Conservation (phyloP, 108 stramenopile genomes). For the Cyclostephanos invisitatus region DNA sequence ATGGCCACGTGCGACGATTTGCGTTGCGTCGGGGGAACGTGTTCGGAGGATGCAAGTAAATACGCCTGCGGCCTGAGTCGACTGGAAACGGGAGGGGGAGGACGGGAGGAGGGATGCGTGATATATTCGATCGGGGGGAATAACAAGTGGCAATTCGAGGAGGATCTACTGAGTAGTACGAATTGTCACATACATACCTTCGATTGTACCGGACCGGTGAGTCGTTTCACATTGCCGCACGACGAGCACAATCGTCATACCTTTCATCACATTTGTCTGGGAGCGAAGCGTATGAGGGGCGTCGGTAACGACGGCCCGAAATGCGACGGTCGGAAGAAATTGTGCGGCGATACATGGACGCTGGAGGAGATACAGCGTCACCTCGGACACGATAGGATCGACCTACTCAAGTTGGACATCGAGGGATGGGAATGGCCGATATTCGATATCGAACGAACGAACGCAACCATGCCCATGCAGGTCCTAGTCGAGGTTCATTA, state of each 20-base stretch:
- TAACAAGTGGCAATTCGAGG: conserved; percentile 49
- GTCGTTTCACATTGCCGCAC: conserved; percentile 14
- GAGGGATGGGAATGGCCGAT: conserved; percentile 49
- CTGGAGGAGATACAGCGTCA: no score
- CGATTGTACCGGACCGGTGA: conserved; percentile 38
- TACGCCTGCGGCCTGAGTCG: conserved; percentile 4
- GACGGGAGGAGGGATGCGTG: conserved; percentile 16
- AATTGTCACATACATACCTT: conserved; percentile 46
- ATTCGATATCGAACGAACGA: conserved; percentile 13
- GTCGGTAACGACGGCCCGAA: not conserved
- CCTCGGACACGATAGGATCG: conserved; percentile 24
- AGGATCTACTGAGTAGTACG: conserved; percentile 17
- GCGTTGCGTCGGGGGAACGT: no score
- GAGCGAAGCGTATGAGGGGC: not conserved
- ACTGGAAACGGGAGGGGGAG: not conserved
- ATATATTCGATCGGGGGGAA: conserved; percentile 45
- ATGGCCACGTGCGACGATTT: no score
- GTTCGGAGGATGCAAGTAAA: conserved; percentile 9
- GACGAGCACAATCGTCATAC: conserved; percentile 14
- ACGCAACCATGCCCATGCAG: conserved; percentile 23
- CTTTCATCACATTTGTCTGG: conserved; percentile 39
- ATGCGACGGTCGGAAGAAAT: no score
- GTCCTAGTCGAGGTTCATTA: conserved; percentile 39
- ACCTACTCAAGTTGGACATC: conserved; percentile 50
- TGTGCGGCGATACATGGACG: no score